Percentiles rank a stretch among this genome's conserved stretches.
Conservation (phyloP, 1,139 yeast genomes). For the Sugiyamaella sp. region DNA sequence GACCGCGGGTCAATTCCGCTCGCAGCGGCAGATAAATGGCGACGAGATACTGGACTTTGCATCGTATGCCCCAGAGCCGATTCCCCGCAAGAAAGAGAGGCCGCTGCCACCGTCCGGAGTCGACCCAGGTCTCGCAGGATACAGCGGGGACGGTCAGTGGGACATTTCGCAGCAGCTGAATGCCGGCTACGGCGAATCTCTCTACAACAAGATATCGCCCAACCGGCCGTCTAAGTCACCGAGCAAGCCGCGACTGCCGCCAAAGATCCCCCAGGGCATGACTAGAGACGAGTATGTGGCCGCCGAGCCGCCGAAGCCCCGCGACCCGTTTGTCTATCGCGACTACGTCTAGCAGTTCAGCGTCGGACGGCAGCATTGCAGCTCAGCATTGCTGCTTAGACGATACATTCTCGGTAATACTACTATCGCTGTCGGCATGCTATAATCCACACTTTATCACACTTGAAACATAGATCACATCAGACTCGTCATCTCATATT, state of each 20-base stretch:
- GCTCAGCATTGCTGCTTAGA: too few relatives aligned
- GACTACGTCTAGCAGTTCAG: conserved; percentile 24
- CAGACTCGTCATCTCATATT: too few relatives aligned
- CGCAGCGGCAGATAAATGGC: background rate
- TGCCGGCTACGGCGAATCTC: conserved; percentile 42
- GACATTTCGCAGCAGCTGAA: conserved; percentile 40
- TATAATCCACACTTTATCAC: too few relatives aligned
- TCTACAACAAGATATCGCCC: conserved; percentile 34
- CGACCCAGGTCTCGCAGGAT: conserved; percentile 36
- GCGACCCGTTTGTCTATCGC: conserved; percentile 29
- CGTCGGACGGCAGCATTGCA: too few relatives aligned
- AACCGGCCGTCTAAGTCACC: conserved; percentile 8
- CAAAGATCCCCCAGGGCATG: conserved; percentile 40
- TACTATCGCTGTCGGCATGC: too few relatives aligned
- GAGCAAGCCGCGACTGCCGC: conserved; percentile 35
- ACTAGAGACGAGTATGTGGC: conserved; percentile 36
- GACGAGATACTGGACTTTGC: conserved; percentile 32
- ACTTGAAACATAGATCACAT: too few relatives aligned
- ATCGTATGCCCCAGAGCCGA: conserved; percentile 38
- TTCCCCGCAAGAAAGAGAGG: conserved; percentile 21
- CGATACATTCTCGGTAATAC: too few relatives aligned
- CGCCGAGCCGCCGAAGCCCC: conserved; percentile 28
- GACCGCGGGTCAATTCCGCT: conserved; percentile 1
- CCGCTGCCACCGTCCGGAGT: conserved; percentile 27
- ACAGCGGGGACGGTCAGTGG: conserved; percentile 37